Conservation (phyloP, 805 yeast genomes). For the Candida ulmi region DNA sequence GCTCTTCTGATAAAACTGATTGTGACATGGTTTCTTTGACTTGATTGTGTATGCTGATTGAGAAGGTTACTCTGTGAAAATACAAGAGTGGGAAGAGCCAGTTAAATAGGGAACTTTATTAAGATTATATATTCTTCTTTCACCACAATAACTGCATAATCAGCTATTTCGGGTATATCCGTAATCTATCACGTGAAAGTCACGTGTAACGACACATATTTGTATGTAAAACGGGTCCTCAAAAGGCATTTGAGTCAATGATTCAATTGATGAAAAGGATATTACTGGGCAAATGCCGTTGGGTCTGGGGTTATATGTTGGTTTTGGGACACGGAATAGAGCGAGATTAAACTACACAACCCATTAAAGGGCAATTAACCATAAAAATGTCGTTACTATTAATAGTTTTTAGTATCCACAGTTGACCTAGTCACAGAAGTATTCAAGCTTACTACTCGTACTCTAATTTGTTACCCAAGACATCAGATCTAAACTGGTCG, state of each 20-base stretch:
- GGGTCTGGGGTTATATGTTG: too few relatives aligned
- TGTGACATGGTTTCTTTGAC: not conserved
- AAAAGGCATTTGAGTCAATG: too few relatives aligned
- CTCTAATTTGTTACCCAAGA: not conserved
- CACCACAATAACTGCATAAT: too few relatives aligned
- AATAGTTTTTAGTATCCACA: too few relatives aligned
- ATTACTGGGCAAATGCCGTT: too few relatives aligned
- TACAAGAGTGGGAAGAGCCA: not conserved
- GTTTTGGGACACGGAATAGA: too few relatives aligned
- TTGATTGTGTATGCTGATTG: not conserved
- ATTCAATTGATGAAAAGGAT: too few relatives aligned
- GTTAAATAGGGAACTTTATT: not conserved
- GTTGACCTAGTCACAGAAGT: too few relatives aligned
- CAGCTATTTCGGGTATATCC: not conserved
- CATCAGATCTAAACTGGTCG: not conserved
- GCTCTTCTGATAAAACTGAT: constrained; percentile 6
- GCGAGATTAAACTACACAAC: too few relatives aligned
- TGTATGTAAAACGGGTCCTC: too few relatives aligned
- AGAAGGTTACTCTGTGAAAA: not conserved
- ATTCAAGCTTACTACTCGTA: not conserved
- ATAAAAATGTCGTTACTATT: too few relatives aligned
- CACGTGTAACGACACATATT: not conserved
- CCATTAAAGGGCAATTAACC: too few relatives aligned
- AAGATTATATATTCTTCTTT: not conserved
- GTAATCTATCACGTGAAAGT: not conserved